Evolutionary conservation across 2,329 filamentous ascomycete genomes (phyloP), one percentile per base, ranked within the genome.

Genomic region (Aaosphaeria pasadenensis): DNA sequence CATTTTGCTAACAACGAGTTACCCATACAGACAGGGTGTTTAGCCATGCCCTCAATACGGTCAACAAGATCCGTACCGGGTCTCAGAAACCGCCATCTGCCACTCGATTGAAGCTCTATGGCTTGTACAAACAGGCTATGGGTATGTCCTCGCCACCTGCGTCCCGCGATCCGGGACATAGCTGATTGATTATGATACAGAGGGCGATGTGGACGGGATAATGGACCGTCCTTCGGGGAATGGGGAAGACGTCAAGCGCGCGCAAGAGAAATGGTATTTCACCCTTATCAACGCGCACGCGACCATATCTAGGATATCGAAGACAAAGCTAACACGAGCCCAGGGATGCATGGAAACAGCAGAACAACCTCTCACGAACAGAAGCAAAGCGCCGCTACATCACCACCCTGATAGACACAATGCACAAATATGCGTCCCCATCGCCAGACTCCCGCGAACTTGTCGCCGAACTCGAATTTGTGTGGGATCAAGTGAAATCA

Each of bases 111-210:
- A 88, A 88, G 49, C 87, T 99, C 53, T 99, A 99, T 86, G 94
- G 94, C 55, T 81, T 99, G 57, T 99, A 99, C 77, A 99, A 99
- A 70, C 94, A 99, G 73, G 91, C 91, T 53, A 97, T 97, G 94
- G 82, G 79, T 82, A 72, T 53, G 70, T 30, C 46, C 44, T 46
- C 41, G 41, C 11, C 7, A 7, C 9, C 6, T 7, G 7, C 17
- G 32, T 39, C 33, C 24, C 39, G 5, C 11, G 33, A 5, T 9
- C 47, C 0, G 17, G 36, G 29, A 41, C 7, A n/a, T 9, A 40
- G 17, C 59, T 64, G 51, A 64, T 44, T 17, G 11, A 30, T 5
- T 40, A 24, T 24, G 17, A 6, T 42, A 44, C 58, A 82, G 91
- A 99, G 76, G 94, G 94, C 43, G 90, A 99, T 71, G 91, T 97